Percentiles rank a stretch among this genome's conserved stretches.
phyloP scores from a whole-genome alignment of 305 asterid genomes.

The Withania somnifera region DNA sequence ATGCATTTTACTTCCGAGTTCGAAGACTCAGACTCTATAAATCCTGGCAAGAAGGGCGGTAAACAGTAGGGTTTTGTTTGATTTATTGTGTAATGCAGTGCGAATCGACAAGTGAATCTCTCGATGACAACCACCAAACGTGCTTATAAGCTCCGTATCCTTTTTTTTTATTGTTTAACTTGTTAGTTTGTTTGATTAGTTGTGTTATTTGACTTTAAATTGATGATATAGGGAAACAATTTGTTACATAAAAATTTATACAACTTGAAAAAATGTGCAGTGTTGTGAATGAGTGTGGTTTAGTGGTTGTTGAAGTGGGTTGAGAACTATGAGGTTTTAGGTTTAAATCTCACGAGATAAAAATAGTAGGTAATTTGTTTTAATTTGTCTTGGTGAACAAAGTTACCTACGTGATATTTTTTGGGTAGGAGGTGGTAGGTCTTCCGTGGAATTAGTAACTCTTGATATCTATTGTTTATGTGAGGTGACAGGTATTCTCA shows the following conservation, averaged over 20 bases:
- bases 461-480: no score
- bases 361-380: no score
- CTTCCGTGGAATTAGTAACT: no score
- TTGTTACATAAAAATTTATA: background rate
- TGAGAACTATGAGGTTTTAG: no score
- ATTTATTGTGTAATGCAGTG: background rate
- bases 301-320: no score
- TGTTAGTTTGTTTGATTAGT: no score
- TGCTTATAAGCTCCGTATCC: constrained; percentile 99
- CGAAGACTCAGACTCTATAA: background rate
- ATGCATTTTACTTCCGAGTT: background rate
- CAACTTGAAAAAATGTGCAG: background rate
- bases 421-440: no score
- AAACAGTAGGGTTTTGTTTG: background rate
- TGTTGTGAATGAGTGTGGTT: background rate
- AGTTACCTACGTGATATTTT: no score
- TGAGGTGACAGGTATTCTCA: no score
- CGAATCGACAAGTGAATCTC: constrained; percentile 26
- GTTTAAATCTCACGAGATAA: no score
- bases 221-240: background rate
- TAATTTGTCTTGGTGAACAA: no score
- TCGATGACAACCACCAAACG: constrained; percentile 82
- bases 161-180: constrained; percentile 15
- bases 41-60: background rate
- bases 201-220: background rate